These are phyloP conservation scores for Pythium pyrilobum DNA, from an alignment of 352 stramenopile genomes.

Conservation along the genomic window DNA sequence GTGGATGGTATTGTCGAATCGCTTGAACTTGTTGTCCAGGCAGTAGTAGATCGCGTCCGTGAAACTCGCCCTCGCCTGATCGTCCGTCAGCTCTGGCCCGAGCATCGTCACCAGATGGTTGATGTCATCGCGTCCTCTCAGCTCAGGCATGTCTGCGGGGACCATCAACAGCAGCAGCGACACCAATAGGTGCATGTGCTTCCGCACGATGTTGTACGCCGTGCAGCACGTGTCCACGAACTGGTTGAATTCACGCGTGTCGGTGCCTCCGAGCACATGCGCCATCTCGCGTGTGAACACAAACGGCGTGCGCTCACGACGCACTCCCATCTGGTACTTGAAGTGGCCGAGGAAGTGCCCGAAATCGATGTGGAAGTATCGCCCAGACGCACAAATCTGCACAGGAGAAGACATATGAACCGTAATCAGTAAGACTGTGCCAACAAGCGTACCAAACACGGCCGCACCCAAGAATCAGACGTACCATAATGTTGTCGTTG, in stretches of 20 bases:
- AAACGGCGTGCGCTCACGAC: conserved; percentile 80
- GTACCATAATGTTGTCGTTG: conserved; percentile 96
- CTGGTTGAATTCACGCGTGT: conserved; percentile 64
- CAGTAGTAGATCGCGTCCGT: conserved; percentile 79
- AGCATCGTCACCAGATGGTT: conserved; percentile 82
- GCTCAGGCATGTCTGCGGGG: conserved; percentile 81
- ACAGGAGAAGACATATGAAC: too few species aligned
- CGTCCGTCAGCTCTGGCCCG: conserved; percentile 61
- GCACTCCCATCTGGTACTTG: conserved; percentile 85
- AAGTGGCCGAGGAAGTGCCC: conserved; percentile 85
- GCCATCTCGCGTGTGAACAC: conserved; percentile 89
- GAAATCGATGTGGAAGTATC: conserved; percentile 90
- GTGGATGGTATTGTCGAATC: conserved; percentile 86
- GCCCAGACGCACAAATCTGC: conserved; percentile 63
- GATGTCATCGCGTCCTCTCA: conserved; percentile 77
- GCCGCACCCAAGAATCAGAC: too few species aligned
- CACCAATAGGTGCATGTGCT: conserved; percentile 85
- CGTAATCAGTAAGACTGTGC: too few species aligned
- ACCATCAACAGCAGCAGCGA: conserved; percentile 84
- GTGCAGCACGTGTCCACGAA: conserved; percentile 70
- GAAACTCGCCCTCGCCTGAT: conserved; percentile 61
- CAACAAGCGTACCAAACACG: neutral
- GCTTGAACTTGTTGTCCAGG: conserved; percentile 82
- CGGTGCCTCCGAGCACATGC: conserved; percentile 72
- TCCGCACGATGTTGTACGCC: conserved; percentile 74